Conservation (phyloP, 345 rosid species). For the Boechera retrofracta region DNA sequence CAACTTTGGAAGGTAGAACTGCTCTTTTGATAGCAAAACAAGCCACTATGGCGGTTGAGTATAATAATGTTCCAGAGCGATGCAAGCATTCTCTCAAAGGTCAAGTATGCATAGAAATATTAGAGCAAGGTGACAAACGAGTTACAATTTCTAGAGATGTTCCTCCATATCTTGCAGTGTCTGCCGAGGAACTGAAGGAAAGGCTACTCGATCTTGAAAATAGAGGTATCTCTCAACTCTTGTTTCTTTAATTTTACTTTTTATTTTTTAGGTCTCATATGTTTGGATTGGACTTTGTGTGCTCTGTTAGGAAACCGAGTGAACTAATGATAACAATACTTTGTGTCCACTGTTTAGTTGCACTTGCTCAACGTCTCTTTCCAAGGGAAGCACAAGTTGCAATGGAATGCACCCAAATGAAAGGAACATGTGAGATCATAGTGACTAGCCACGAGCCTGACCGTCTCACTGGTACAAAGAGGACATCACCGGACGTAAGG, state of each 20-base stretch:
- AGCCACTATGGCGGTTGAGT: conserved; percentile 68
- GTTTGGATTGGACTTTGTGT: background rate
- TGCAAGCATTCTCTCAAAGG: conserved; percentile 61
- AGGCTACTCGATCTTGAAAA: conserved; percentile 70
- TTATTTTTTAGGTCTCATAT: background rate
- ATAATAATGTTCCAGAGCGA: conserved; percentile 48
- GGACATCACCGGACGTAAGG: conserved; percentile 56
- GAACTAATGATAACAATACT: conserved; percentile 22
- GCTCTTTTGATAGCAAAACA: conserved; percentile 77
- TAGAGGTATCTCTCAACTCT: conserved; percentile 60
- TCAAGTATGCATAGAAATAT: conserved; percentile 72
- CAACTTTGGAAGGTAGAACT: conserved; percentile 68
- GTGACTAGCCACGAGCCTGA: conserved; percentile 46
- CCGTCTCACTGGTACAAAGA: conserved; percentile 40
- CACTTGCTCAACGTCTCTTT: conserved; percentile 69
- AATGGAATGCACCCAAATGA: conserved; percentile 72
- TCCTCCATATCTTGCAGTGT: conserved; percentile 63
- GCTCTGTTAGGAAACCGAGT: conserved; percentile 4
- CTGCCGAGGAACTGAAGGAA: conserved; percentile 63
- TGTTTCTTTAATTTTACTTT: background rate
- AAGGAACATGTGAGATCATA: conserved; percentile 64
- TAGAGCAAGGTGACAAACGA: conserved; percentile 70
- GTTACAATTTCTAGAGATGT: conserved; percentile 62
- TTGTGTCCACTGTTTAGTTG: conserved; percentile 54
- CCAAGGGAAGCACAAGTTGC: conserved; percentile 83